A percentile compares a stretch with the other conserved stretches of the same genome.
phyloP scores from a whole-genome alignment of 2,329 filamentous ascomycete genomes.

The Emmonsiellopsis sp. region DNA sequence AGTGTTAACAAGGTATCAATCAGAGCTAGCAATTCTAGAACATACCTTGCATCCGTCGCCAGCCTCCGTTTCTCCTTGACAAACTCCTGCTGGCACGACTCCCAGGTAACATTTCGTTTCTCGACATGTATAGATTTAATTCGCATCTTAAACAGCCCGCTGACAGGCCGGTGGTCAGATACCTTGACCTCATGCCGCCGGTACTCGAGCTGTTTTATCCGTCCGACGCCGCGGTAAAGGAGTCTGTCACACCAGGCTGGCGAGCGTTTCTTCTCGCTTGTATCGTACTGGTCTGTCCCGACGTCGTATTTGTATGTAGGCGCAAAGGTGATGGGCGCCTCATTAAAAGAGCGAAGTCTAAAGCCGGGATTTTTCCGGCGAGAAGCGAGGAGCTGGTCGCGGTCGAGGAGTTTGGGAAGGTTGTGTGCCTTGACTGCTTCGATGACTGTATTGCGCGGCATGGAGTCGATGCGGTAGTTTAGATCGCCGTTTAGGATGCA shows the following conservation, averaged over 20 bases:
- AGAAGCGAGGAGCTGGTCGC: constrained; percentile 86
- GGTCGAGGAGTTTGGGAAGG: constrained; percentile 74
- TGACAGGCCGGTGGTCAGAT: constrained; percentile 90
- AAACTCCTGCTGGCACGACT: constrained; percentile 66
- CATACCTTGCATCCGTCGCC: constrained; percentile 68
- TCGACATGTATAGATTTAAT: constrained; percentile 71
- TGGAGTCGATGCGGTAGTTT: constrained; percentile 97
- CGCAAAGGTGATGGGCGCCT: constrained; percentile 80
- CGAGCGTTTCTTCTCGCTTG: constrained; percentile 84
- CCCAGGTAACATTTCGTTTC: constrained; percentile 58
- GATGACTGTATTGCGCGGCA: constrained; percentile 88
- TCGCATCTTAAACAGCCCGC: constrained; percentile 69
- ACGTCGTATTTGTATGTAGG: constrained; percentile 99
- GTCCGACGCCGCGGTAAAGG: constrained; percentile 71
- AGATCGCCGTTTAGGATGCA: constrained; percentile 92
- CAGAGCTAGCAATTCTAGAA: constrained; percentile 14
- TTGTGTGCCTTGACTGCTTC: constrained; percentile 75
- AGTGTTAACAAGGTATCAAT: not conserved
- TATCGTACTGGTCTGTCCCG: constrained; percentile 86
- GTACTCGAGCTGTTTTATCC: constrained; percentile 83
- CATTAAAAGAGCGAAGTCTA: constrained; percentile 79
- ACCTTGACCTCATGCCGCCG: constrained; percentile 78
- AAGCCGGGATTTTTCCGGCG: constrained; percentile 84
- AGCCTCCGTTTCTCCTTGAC: constrained; percentile 61
- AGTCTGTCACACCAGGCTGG: constrained; percentile 96